Evolutionary conservation across 2,329 filamentous ascomycete genomes (phyloP).

Genomic region (Xylaria sp.): DNA sequence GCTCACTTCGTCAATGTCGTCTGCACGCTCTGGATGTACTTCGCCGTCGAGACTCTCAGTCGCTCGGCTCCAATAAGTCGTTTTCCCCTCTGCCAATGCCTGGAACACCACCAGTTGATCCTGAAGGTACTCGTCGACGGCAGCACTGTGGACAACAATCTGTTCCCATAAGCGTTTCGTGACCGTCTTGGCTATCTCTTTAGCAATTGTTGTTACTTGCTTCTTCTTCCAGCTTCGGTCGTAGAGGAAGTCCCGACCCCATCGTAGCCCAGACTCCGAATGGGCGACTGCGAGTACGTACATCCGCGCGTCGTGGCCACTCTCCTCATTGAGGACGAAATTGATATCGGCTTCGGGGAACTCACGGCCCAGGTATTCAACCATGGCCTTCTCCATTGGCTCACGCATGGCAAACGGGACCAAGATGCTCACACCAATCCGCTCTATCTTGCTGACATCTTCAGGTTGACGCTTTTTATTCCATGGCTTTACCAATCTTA

Average conservation of each 20-base stretch:
- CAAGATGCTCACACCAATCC: conserved; percentile 63
- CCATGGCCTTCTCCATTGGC: conserved; percentile 55
- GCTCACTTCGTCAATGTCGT: conserved; percentile 22
- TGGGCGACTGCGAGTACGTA: conserved; percentile 68
- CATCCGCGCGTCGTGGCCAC: conserved; percentile 61
- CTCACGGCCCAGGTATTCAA: conserved; percentile 52
- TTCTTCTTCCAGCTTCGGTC: conserved; percentile 56
- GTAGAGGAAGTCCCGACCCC: conserved; percentile 61
- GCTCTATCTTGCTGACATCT: conserved; percentile 52
- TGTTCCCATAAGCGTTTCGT: conserved; percentile 60
- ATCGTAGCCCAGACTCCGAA: conserved; percentile 57
- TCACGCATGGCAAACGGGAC: conserved; percentile 58
- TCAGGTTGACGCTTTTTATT: conserved; percentile 31
- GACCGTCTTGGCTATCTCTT: conserved; percentile 58
- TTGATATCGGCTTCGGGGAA: conserved; percentile 59
- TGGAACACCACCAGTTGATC: conserved; percentile 72
- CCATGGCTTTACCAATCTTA: conserved; percentile 52
- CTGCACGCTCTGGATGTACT: conserved; percentile 40
- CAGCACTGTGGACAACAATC: conserved; percentile 54
- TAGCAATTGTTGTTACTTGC: conserved; percentile 48
- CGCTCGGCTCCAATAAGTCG: conserved; percentile 55
- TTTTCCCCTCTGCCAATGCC: conserved; percentile 64
- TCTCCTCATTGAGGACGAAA: conserved; percentile 63
- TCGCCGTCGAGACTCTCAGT: conserved; percentile 37
- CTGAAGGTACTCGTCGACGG: conserved; percentile 68